These are phyloP conservation scores for Cryphonectria naterciae DNA, from an alignment of 2,329 filamentous ascomycete genomes.

Conservation along the genomic window DNA sequence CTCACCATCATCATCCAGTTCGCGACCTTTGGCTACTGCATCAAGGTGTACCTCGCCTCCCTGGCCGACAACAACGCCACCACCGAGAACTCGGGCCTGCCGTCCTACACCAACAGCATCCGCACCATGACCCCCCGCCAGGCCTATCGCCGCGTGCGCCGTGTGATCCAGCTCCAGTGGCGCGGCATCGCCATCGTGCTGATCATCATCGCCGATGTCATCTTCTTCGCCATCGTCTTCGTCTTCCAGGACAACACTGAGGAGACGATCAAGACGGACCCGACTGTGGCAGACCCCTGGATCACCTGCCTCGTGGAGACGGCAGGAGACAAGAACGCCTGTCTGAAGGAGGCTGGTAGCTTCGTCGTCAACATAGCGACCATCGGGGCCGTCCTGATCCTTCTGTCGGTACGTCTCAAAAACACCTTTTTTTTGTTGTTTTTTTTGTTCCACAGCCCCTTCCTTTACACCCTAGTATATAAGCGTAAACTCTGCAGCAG, in stretches of 20 bases:
- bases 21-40: constrained; percentile 86
- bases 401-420: constrained; percentile 71
- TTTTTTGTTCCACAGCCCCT: no score
- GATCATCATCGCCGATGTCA: constrained; percentile 86
- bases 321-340: constrained; percentile 66
- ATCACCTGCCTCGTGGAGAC: constrained; percentile 68
- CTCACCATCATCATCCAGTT: constrained; percentile 81
- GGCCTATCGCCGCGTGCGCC: constrained; percentile 82
- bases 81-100: constrained; percentile 73
- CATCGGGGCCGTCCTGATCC: constrained; percentile 78
- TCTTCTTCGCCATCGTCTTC: constrained; percentile 92
- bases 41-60: constrained; percentile 90
- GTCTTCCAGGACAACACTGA: constrained; percentile 82
- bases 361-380: constrained; percentile 77
- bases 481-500: not conserved
- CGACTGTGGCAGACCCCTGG: constrained; percentile 64
- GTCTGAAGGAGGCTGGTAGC: constrained; percentile 60
- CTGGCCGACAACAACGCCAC: constrained; percentile 73
- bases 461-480: not conserved
- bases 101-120: constrained; percentile 76
- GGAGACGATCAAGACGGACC: constrained; percentile 59
- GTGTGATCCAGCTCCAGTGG: constrained; percentile 92
- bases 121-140: constrained; percentile 80
- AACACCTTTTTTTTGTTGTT: no score
- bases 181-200: constrained; percentile 87